Base-by-base conservation (phyloP, 768 basidiomycete genomes). In the Pleurotus djamor region DNA sequence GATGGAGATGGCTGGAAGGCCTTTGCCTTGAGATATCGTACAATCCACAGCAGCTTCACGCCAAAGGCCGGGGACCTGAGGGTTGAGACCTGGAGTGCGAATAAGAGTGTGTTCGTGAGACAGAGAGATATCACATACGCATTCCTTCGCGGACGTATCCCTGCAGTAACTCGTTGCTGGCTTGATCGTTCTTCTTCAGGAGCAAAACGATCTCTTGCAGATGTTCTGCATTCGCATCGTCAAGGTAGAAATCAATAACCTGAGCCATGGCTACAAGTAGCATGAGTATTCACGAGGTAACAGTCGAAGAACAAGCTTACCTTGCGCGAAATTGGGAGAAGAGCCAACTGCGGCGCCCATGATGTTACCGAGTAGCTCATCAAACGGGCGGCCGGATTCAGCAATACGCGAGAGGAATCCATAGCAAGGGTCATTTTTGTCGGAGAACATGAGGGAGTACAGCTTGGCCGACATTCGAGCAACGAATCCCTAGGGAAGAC, bases 101-200 rank as follows among this genome's bases (percentile, higher is more conserved):
- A 28, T 33, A 48, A 52, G 37, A n/a, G n/a, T 10, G 34, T 32
- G 2, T 13, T n/a, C 58, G 17, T 43, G 36, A 4, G 10, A 35
- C 16, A 16, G 12, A n/a, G 59, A 63, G 14, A 7, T 17, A 66
- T 65, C 50, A 74, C 77, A 43, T 50, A 80, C 83, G 71, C 76
- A 83, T 77, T 0, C 77, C 83, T 64, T 85, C 83, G 28, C 76
- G 68, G 12, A 81, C 76, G 63, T 84, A 85, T 16, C 82, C 83
- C 7, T 67, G 70, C 5, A 84, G 65, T 21, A 77, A 58, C 38
- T 76, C 71, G 5, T 64, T 66, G 54, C 75, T 74, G 34, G 69
- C 61, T 3, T 64, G 49, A 59, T 76, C 75, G 5, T 66, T 67
- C 36, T 67, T 66, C 33, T 71, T 63, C 4, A 73, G 67, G 0